These are phyloP conservation scores for Saksenaea oblongispora DNA, from an alignment of 371 early-diverging fungal genomes.

Conservation along the genomic window DNA sequence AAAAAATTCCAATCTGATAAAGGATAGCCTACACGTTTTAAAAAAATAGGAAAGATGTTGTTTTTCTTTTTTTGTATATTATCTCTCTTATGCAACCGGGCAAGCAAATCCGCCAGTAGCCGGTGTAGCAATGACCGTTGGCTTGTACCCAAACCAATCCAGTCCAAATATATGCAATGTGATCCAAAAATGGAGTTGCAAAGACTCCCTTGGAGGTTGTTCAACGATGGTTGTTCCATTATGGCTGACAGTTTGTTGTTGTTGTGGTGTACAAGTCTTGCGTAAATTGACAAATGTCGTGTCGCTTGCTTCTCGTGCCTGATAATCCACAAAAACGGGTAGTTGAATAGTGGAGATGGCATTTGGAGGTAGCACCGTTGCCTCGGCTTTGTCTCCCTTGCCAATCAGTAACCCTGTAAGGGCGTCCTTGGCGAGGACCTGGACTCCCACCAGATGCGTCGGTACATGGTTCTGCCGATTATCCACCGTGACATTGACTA, in stretches of 20 bases:
- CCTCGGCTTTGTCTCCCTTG: slow-evolving; percentile 26
- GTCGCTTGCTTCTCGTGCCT: slow-evolving; percentile 43
- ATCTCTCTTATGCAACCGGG: slow-evolving; percentile 18
- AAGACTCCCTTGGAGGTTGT: slow-evolving; percentile 25
- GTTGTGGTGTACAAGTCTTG: slow-evolving; percentile 34
- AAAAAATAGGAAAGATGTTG: neutral
- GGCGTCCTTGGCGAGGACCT: slow-evolving; percentile 40
- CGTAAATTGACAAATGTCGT: slow-evolving; percentile 36
- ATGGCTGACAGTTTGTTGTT: slow-evolving; percentile 8
- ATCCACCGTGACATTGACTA: slow-evolving; percentile 46
- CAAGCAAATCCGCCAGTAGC: slow-evolving; percentile 49
- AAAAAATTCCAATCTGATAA: too few species aligned
- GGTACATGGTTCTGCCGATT: slow-evolving; percentile 45
- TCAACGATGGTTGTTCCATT: slow-evolving; percentile 14
- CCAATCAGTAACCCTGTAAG: slow-evolving; percentile 43
- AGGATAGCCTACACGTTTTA: neutral
- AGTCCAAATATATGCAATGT: slow-evolving; percentile 41
- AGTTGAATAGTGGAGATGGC: slow-evolving; percentile 38
- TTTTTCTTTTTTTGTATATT: neutral
- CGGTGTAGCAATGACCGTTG: slow-evolving; percentile 43
- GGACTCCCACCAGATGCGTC: slow-evolving; percentile 27
- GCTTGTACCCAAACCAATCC: slow-evolving; percentile 42
- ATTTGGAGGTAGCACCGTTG: slow-evolving; percentile 25
- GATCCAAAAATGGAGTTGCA: slow-evolving; percentile 47
- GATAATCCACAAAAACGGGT: slow-evolving; percentile 39